Base-by-base conservation (phyloP, 2,329 filamentous ascomycete genomes). In the Aurifilum marmelostoma region DNA sequence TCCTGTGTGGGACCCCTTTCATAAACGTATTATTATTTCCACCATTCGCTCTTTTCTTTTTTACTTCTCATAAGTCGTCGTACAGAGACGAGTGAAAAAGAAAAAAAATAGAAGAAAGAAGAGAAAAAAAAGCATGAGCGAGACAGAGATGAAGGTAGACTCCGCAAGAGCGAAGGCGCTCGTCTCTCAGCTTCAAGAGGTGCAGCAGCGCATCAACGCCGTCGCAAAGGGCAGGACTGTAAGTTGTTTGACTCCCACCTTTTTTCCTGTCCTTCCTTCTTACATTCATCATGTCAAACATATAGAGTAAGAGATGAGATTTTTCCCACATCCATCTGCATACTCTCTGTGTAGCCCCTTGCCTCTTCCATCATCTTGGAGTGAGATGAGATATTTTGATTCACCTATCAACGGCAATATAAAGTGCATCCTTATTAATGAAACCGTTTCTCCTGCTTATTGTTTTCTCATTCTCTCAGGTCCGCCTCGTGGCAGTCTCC, bases 401-500 rank as follows among this genome's bases (percentile, higher is more conserved):
- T 47, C 6, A 21, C 41, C 41, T 6, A 47, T 21, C 41, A 8
- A 34, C 8, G 34, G 12, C 37, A 39, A 39, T 12, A 39, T 34
- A 4, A 34, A 8, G 4, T 34, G 37, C n/a, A n/a, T 39, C 37
- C 2, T 39, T 7, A 39, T 39, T 9, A 37, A 9, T 37, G 34
- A 37, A n/a, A n/a, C n/a, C n/a, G n/a, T n/a, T n/a, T n/a, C n/a
- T 9, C 34, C 34, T 4, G 34, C 34, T 37, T 4, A 37, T 9
- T 12, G 7, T 39, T 12, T 39, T 39, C 37, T 12, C 11, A n/a
- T n/a, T 39, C 37, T 39, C 37, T 39, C 73, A 93, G 90, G 87
- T 95, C 72, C 91, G 96, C 61, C 87, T 99, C 52, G 94, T 99
- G 56, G 95, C 96, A 37, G 96, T 99, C 63, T 97, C 94, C 54